Percentiles rank a stretch among this genome's conserved stretches.
Evolutionary conservation across 805 yeast species (phyloP).

Genomic region (Naumovozyma dairenensis): DNA sequence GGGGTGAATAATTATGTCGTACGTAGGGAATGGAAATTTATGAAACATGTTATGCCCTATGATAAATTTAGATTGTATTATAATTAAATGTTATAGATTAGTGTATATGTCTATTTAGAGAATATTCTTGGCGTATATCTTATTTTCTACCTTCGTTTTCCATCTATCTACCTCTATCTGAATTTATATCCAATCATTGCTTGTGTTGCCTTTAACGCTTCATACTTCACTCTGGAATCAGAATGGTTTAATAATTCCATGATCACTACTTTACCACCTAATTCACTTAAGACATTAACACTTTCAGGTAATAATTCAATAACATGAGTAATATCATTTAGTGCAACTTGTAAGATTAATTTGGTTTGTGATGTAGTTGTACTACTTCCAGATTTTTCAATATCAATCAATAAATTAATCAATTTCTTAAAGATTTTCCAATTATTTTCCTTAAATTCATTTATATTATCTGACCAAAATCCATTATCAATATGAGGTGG

Average conservation of each 20-base stretch:
- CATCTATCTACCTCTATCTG: too few relatives aligned
- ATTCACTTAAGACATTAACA: slow-evolving; percentile 40
- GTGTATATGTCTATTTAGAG: too few relatives aligned
- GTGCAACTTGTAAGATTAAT: slow-evolving; percentile 45
- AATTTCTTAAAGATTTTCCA: slow-evolving; percentile 64
- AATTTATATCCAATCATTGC: slow-evolving; percentile 78
- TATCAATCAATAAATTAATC: slow-evolving; percentile 38
- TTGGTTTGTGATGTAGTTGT: slow-evolving; percentile 29
- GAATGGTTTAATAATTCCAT: slow-evolving; percentile 76
- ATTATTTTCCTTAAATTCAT: slow-evolving; percentile 64
- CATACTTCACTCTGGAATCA: slow-evolving; percentile 83
- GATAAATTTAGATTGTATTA: too few relatives aligned
- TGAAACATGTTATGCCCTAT: too few relatives aligned
- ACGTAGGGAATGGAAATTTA: too few relatives aligned
- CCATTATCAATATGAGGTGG: slow-evolving; percentile 86
- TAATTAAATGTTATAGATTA: too few relatives aligned
- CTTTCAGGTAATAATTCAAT: slow-evolving; percentile 56
- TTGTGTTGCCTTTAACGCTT: slow-evolving; percentile 94
- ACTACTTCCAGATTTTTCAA: slow-evolving; percentile 24
- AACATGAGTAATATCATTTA: slow-evolving; percentile 57
- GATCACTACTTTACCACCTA: slow-evolving; percentile 63
- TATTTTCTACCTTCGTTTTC: too few relatives aligned
- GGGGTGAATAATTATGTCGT: too few relatives aligned
- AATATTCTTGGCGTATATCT: too few relatives aligned
- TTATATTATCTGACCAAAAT: slow-evolving; percentile 82